Evolutionary conservation across 1,284 basidiomycete species (phyloP).

Genomic region (Ganoderma boninense): DNA sequence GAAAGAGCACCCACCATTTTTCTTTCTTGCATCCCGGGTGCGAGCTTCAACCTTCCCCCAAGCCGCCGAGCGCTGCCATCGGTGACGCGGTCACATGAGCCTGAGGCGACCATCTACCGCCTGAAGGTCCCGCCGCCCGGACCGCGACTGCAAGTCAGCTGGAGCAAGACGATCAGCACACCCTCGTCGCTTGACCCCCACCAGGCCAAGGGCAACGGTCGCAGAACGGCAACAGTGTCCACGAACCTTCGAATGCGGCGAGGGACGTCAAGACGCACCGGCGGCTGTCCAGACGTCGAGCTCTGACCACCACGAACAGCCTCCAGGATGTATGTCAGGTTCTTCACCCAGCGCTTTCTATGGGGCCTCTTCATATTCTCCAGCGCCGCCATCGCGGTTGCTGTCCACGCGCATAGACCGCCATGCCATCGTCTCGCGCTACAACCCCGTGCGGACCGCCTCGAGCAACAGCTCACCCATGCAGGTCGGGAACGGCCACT

Average conservation of each 20-base stretch:
- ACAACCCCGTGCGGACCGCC: slow-evolving; percentile 60
- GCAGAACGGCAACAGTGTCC: neutral
- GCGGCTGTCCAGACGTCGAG: neutral
- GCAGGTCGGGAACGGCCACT: slow-evolving; percentile 70
- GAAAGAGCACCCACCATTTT: neutral
- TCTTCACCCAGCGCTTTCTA: neutral
- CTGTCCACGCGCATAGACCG: slow-evolving; percentile 36
- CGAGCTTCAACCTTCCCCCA: neutral
- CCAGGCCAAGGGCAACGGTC: neutral
- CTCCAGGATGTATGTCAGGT: neutral
- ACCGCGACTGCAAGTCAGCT: slow-evolving; percentile 4
- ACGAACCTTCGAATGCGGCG: neutral
- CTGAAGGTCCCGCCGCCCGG: slow-evolving; percentile 3
- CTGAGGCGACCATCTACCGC: too few relatives aligned
- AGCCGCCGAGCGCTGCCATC: neutral
- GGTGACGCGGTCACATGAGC: slow-evolving; percentile 9
- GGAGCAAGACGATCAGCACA: slow-evolving; percentile 3
- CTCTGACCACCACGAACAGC: slow-evolving; percentile 5
- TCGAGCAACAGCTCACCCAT: slow-evolving; percentile 59
- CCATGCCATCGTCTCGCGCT: slow-evolving; percentile 53
- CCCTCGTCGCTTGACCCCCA: slow-evolving; percentile 1
- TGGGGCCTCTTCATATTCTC: neutral
- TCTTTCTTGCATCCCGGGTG: neutral
- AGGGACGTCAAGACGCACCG: neutral
- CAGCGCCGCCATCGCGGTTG: too few relatives aligned